Evolutionary conservation across 2,329 filamentous ascomycete genomes (phyloP), one percentile per base, ranked within the genome.

Genomic region (Neocatenulostroma microsporum): DNA sequence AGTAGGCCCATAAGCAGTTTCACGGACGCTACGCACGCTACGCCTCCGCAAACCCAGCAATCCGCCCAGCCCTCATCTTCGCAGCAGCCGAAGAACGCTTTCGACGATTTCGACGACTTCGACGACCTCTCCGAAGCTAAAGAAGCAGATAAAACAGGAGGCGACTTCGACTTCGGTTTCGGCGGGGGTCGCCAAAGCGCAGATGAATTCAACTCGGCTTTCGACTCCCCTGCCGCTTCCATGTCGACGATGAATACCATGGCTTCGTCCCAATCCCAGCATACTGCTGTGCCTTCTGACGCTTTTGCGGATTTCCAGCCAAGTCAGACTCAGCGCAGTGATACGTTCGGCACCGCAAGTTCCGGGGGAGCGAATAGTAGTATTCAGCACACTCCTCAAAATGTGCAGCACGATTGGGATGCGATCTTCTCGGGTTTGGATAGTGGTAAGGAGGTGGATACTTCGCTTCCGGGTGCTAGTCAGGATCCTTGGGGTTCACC

Each of bases 381-480:
- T 34, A 43, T 45, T 29, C 63, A 37, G 57, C 67, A 36, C 55
- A 60, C 30, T 57, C 64, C 40, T 55, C 60, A 31, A 56, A 56
- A 60, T 17, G 56, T 62, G 2, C 61, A 66, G 21, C 83, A 93
- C 50, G 89, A 96, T 59, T 96, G 91, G 91, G 89, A 96, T 54
- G 83, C 86, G 25, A 85, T 96, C 37, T 96, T 96, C 63, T 82
- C 84, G 2, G 80, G 81, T 18, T 68, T 94, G 6, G 83, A 89
- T 50, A 73, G 44, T 38, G 49, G 45, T n/a, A 56, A 54, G 26
- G 41, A 42, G 9, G 38, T 56, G 10, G 53, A 47, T 50, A 60
- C 41, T 12, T 49, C 46, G 4, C 39, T 56, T 9, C 13, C 13
- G 15, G 19, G 11, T 8, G 20, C 17, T 17, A 12, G 17, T 13